These are phyloP conservation scores for Cenchrus americanus DNA, from an alignment of 176 grass and related monocot genomes.

Conservation along the genomic window DNA sequence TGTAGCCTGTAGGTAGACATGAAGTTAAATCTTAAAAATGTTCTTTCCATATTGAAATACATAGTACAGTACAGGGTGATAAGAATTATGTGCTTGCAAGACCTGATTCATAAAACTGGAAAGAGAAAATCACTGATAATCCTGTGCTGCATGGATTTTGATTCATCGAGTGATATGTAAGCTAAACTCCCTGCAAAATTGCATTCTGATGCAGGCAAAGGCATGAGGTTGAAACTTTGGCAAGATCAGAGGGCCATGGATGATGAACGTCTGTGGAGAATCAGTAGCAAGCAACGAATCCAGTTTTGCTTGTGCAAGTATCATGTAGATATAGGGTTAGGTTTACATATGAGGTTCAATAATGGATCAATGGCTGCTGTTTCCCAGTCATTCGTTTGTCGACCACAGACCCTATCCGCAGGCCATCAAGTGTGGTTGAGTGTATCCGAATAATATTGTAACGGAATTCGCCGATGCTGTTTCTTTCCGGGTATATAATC, in stretches of 20 bases:
- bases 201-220: conserved; percentile 57
- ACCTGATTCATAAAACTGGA: neutral
- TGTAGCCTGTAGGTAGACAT: neutral
- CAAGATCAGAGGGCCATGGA: conserved; percentile 36
- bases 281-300: conserved; percentile 48
- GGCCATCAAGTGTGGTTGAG: conserved; percentile 19
- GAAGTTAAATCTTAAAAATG: neutral
- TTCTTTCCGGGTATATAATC: conserved; percentile 34
- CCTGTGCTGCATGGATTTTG: neutral
- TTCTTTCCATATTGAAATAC: neutral
- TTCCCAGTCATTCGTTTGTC: conserved; percentile 44
- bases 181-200: neutral
- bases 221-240: conserved; percentile 31
- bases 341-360: conserved; percentile 38
- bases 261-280: conserved; percentile 33
- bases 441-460: conserved; percentile 58
- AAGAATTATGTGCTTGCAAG: neutral
- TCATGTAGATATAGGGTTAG: conserved; percentile 57
- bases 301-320: conserved; percentile 58
- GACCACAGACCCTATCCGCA: conserved; percentile 22
- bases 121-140: neutral
- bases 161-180: neutral
- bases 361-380: conserved; percentile 43
- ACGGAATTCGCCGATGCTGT: conserved; percentile 30
- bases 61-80: neutral